phyloP scores from a whole-genome alignment of 768 basidiomycete genomes.

The Asterophora lycoperdoides region DNA sequence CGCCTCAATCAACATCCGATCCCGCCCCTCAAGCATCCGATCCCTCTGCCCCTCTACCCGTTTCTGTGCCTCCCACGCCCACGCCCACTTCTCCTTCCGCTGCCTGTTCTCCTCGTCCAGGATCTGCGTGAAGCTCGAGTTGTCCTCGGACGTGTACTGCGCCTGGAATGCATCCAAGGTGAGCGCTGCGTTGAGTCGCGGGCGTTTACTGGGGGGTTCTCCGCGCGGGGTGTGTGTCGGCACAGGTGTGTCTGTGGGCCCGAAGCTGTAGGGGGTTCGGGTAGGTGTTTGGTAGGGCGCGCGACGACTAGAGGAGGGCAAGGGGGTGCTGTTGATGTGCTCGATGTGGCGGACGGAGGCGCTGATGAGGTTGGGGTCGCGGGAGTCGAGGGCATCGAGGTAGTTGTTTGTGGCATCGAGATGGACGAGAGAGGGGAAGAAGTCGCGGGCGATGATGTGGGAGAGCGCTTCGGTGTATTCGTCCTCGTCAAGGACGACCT shows the following conservation, averaged over 20 bases:
- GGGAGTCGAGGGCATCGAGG: conserved; percentile 71
- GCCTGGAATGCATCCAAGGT: conserved; percentile 87
- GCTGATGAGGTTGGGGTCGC: conserved; percentile 73
- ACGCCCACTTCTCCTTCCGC: conserved; percentile 75
- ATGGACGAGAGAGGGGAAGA: conserved; percentile 92
- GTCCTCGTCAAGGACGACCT: conserved; percentile 82
- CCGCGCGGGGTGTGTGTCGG: conserved; percentile 47
- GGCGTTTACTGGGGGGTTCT: conserved; percentile 50
- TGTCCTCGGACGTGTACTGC: conserved; percentile 93
- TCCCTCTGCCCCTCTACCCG: conserved; percentile 65
- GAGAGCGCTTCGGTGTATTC: conserved; percentile 90
- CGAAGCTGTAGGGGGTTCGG: conserved; percentile 60
- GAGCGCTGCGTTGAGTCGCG: conserved; percentile 55
- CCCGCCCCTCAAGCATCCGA: conserved; percentile 64
- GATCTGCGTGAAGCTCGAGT: conserved; percentile 93
- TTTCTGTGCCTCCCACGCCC: conserved; percentile 94
- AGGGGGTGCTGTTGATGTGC: conserved; percentile 53
- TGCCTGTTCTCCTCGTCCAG: conserved; percentile 84
- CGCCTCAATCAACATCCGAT: conserved; percentile 69
- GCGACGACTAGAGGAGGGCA: conserved; percentile 26
- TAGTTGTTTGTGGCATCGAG: conserved; percentile 87
- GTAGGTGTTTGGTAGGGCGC: conserved; percentile 41
- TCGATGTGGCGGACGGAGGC: conserved; percentile 73
- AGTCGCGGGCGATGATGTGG: conserved; percentile 93
- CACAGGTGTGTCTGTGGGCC: conserved; percentile 52